Percentiles rank a stretch among this genome's conserved stretches.
These are phyloP conservation scores for Scheffersomyces spartinae DNA, from an alignment of 805 yeast genomes.

Conservation along the genomic window DNA sequence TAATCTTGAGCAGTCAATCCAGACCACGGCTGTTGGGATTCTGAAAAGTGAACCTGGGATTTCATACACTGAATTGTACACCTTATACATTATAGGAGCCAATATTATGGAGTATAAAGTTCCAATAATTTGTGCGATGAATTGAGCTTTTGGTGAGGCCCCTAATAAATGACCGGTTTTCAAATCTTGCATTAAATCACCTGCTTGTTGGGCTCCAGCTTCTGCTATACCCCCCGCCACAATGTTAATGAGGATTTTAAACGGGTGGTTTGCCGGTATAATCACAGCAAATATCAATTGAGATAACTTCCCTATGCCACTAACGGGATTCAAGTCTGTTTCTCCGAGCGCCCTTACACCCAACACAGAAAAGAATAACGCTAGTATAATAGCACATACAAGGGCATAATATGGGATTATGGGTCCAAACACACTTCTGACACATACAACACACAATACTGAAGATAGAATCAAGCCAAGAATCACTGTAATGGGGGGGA, in stretches of 20 bases:
- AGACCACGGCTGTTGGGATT: constrained; percentile 89
- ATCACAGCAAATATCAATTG: constrained; percentile 80
- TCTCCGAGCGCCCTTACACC: constrained; percentile 95
- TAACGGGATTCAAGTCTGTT: constrained; percentile 92
- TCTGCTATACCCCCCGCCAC: constrained; percentile 97
- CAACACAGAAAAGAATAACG: constrained; percentile 67
- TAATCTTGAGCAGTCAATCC: constrained; percentile 92
- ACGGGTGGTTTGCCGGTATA: constrained; percentile 64
- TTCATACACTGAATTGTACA: constrained; percentile 71
- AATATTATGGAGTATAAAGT: constrained; percentile 73
- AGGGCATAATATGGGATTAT: constrained; percentile 64
- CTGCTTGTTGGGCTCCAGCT: constrained; percentile 99
- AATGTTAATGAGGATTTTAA: constrained; percentile 71
- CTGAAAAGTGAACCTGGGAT: constrained; percentile 77
- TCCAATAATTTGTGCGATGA: constrained; percentile 81
- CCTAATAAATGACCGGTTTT: constrained; percentile 89
- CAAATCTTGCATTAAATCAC: constrained; percentile 94
- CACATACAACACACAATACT: constrained; percentile 51
- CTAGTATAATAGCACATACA: constrained; percentile 56
- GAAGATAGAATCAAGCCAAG: constrained; percentile 59
- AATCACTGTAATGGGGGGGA: constrained; percentile 36
- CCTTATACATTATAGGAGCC: constrained; percentile 71
- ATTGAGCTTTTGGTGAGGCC: constrained; percentile 89
- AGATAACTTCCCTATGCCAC: constrained; percentile 91
- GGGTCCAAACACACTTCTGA: constrained; percentile 58